Evolutionary conservation across 1,284 basidiomycete species (phyloP), one percentile per base, ranked within the genome.

Genomic region (Chiua sp.): DNA sequence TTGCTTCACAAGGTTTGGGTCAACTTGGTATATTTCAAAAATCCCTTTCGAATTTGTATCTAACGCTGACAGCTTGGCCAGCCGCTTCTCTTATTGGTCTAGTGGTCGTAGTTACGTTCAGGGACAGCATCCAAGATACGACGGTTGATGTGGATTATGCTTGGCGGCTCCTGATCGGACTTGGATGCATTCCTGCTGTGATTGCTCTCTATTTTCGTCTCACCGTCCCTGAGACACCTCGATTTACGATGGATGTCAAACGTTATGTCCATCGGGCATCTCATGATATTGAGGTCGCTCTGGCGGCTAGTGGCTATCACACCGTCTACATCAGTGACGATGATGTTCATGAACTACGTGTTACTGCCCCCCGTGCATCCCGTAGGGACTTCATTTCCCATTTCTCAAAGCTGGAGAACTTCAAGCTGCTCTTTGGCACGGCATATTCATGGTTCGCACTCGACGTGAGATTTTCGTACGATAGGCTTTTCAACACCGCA

Each of bases 201-300:
- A 65, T 80, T 23, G 81, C 82, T 2, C 76, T 85, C 22, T 84
- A 82, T 65, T 82, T 82, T 70, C 81, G 83, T 35, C 75, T 85
- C 35, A 82, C 81, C 3, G 77, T 86, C 39, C 81, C 82, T 28
- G 84, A 86, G 66, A 81, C 83, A 0, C 77, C 87, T 47, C 84
- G 87, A 57, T 90, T 85, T 78, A 88, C 86, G 46, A 85, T 88
- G 81, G 88, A 90, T 68, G 76, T 90, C 59, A 84, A 87, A 72
- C 81, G 83, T 56, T 83, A 87, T 68, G 76, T 88, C 61, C 75
- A 79, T 65, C 81, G 82, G 65, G 85, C 85, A 22, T 67, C 79
- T 16, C 75, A 77, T 60, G 84, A 87, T 65, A 83, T 83, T 52
- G 69, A 75, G 48, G 79, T 77, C n/a, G 82, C 83, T 68, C 71